Conservation (phyloP, 441 rosid species). For the Gossypium schwendimanii region DNA sequence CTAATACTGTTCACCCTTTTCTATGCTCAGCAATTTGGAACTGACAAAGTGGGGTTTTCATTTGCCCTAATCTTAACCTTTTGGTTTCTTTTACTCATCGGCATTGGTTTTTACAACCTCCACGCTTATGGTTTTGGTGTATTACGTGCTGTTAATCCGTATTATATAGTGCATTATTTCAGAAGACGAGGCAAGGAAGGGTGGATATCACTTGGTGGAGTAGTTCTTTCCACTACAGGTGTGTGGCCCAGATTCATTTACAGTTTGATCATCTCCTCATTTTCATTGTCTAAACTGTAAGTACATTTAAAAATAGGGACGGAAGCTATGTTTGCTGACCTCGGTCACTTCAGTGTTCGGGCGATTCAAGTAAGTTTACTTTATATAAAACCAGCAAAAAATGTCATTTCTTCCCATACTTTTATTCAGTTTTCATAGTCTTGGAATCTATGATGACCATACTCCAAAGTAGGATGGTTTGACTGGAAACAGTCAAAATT, state of each 20-base stretch:
- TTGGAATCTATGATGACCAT: no score
- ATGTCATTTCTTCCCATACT: no score
- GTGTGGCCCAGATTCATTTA: background rate
- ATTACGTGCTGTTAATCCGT: slow-evolving; percentile 63
- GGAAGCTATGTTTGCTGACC: slow-evolving; percentile 88
- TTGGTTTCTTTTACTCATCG: slow-evolving; percentile 50
- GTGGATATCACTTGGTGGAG: slow-evolving; percentile 74
- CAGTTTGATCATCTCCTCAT: background rate
- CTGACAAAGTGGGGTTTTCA: slow-evolving; percentile 57
- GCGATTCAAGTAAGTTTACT: slow-evolving; percentile 51
- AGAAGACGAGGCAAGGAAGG: slow-evolving; percentile 41
- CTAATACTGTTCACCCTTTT: slow-evolving; percentile 51
- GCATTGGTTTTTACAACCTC: slow-evolving; percentile 59
- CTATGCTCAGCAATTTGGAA: slow-evolving; percentile 51
- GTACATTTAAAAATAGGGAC: slow-evolving; percentile 33
- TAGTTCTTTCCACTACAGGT: slow-evolving; percentile 59
- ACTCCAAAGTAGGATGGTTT: background rate
- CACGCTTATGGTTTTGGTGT: slow-evolving; percentile 45
- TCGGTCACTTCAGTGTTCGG: slow-evolving; percentile 66
- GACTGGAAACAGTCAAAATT: no score
- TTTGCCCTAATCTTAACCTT: slow-evolving; percentile 53
- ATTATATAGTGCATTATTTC: slow-evolving; percentile 51
- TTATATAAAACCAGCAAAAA: background rate
- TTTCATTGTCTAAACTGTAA: background rate
- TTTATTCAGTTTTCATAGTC: no score